Conservation (phyloP, 306 rosid species). For the Bauhinia variegata region DNA sequence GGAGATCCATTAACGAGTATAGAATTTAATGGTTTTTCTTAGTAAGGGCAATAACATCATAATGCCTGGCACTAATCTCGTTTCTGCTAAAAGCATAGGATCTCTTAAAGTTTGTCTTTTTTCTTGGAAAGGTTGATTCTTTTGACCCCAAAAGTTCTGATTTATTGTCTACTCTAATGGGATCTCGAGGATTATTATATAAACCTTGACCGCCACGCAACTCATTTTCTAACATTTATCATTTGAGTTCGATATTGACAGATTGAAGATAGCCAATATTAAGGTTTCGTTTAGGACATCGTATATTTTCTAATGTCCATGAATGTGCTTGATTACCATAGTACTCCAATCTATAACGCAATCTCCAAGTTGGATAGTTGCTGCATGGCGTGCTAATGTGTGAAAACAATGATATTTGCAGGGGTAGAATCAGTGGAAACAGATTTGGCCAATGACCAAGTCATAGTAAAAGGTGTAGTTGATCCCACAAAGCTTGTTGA, state of each 20-base stretch:
- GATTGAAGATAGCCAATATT: no score
- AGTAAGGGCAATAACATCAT: neutral
- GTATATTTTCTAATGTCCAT: neutral
- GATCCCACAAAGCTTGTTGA: conserved; percentile 70
- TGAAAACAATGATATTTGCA: conserved; percentile 37
- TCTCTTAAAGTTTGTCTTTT: conserved; percentile 17
- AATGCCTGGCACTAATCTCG: conserved; percentile 37
- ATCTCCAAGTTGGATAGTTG: no score
- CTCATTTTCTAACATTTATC: no score
- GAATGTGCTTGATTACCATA: no score
- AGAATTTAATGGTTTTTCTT: neutral
- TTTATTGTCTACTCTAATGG: conserved; percentile 11
- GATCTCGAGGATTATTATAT: conserved; percentile 1
- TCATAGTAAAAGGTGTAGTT: conserved; percentile 71
- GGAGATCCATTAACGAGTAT: neutral
- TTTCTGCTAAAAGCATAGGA: conserved; percentile 2
- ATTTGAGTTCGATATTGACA: no score
- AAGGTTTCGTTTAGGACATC: neutral
- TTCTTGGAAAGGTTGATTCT: neutral
- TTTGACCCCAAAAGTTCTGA: conserved; percentile 24
- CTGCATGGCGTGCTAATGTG: neutral
- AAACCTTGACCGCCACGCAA: no score
- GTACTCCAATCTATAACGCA: no score
- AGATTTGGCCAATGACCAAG: conserved; percentile 62
- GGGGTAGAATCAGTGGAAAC: conserved; percentile 96